Base-by-base conservation (phyloP, 331 rosid genomes). In the Acacia concinna region DNA sequence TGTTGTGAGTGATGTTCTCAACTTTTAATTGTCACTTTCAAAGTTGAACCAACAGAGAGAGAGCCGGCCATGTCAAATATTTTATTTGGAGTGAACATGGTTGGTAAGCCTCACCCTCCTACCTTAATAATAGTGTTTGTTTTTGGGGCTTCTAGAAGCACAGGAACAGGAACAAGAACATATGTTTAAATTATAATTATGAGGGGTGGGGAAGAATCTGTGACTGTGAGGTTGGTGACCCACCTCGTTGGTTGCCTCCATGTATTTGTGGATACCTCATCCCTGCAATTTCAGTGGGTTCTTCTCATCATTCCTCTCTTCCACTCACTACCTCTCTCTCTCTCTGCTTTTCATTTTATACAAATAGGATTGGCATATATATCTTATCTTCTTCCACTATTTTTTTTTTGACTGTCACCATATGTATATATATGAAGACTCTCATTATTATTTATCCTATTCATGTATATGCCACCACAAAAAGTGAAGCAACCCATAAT, bases 181-280 rank as follows among this genome's bases (percentile, higher is more conserved):
- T 40, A 15, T 46, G 79, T 41, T 9, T 41, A 35, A 57, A 2
- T 34, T 76, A 1, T 46, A 63, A 68, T 78, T 4, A 57, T 4
- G 15, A 64, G 71, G 71, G 13, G 52, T 46, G 27, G 71, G 13
- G 31, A 85, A 81, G 78, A 85, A 85, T 82, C 77, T 80, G 77
- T 0, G 51, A n/a, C n/a, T n/a, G n/a, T n/a, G n/a, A 66, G 88
- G 87, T 87, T 85, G 90, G 87, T 85, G 81, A 87, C 88, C 89
- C 88, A 85, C 89, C 78, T 79, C 76, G 67, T 35, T 51, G 40
- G 67, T 35, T 51, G 40, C 31, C 34, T 62, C 65, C 73, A 81
- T 84, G 64, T 18, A 12, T 43, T 21, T 38, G 76, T 75, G 65
- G 34, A 59, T 67, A 85, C 87, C 86, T 81, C 84, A 73, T 85